A percentile compares a stretch with the other conserved stretches of the same genome.
Evolutionary conservation across 176 grass and related monocot species (phyloP).

Genomic region (Hyparrhenia diplandra): DNA sequence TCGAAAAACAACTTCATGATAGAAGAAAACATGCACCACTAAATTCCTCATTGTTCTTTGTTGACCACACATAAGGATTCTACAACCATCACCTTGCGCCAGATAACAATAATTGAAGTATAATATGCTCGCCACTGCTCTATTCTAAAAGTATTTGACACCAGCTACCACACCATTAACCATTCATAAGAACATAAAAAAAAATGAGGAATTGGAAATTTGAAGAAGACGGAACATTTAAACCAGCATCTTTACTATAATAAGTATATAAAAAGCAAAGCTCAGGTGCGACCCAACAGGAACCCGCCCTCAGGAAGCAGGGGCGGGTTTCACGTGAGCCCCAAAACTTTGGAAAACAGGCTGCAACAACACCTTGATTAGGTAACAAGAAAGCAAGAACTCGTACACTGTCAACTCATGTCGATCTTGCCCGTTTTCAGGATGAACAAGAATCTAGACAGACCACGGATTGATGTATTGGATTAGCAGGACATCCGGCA

Average conservation of each 20-base stretch:
- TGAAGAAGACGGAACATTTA: not conserved
- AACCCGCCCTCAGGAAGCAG: not conserved
- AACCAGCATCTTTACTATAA: not conserved
- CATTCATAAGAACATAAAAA: constrained; percentile 6
- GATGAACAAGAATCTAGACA: no score
- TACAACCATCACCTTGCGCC: not conserved
- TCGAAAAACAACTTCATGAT: not conserved
- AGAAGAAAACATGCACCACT: not conserved
- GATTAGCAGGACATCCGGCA: no score
- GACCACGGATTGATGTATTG: no score
- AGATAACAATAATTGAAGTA: not conserved
- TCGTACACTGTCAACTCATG: no score
- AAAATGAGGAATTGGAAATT: not conserved
- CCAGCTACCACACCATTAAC: not conserved
- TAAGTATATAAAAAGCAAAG: not conserved
- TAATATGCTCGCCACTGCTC: not conserved
- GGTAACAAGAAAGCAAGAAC: not conserved
- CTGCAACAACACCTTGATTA: not conserved
- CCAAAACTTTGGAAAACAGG: not conserved
- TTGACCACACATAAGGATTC: not conserved
- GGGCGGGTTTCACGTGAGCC: not conserved
- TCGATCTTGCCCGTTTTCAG: no score
- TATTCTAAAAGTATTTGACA: not conserved
- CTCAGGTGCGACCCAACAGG: not conserved
- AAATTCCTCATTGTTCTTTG: not conserved